Evolutionary conservation across 2,329 filamentous ascomycete genomes (phyloP).

Genomic region (Calonectria henricotiae): DNA sequence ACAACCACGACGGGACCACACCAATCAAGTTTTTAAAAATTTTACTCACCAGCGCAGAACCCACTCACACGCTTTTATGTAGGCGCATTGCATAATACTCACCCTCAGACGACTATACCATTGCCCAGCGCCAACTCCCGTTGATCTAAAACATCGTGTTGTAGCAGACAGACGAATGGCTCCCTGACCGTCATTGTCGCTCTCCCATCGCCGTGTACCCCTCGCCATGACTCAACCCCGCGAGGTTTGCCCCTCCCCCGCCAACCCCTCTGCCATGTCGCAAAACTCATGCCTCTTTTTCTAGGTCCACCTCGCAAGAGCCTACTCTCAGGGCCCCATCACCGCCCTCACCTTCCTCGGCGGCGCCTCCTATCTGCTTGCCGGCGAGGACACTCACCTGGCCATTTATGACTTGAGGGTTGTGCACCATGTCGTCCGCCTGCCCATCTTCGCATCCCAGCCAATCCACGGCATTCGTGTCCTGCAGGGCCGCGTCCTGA

Average conservation of each 20-base stretch:
- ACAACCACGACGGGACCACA: slow-evolving; percentile 40
- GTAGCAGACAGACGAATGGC: slow-evolving; percentile 22
- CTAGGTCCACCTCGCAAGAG: slow-evolving; percentile 51
- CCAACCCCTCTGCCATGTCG: slow-evolving; percentile 39
- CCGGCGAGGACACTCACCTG: slow-evolving; percentile 74
- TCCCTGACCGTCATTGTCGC: slow-evolving; percentile 1
- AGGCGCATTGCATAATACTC: slow-evolving; percentile 14
- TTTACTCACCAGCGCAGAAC: slow-evolving; percentile 46
- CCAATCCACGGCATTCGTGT: slow-evolving; percentile 82
- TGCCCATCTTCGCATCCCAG: slow-evolving; percentile 77
- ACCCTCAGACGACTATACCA: neutral
- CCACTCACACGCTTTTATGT: slow-evolving; percentile 47
- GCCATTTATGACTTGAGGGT: slow-evolving; percentile 66
- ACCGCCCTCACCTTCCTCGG: slow-evolving; percentile 73
- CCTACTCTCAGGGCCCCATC: slow-evolving; percentile 69
- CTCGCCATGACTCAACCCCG: slow-evolving; percentile 43
- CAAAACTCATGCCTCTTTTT: slow-evolving; percentile 12
- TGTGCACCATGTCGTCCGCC: slow-evolving; percentile 59
- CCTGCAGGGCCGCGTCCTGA: slow-evolving; percentile 63
- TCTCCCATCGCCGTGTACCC: slow-evolving; percentile 1
- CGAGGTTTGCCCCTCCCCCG: slow-evolving; percentile 50
- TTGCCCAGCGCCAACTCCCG: neutral
- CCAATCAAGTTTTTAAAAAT: slow-evolving; percentile 42
- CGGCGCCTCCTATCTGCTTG: slow-evolving; percentile 65
- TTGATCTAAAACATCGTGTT: neutral